These are phyloP conservation scores for Thelephora ganbajun DNA, from an alignment of 768 basidiomycete species.

Conservation along the genomic window DNA sequence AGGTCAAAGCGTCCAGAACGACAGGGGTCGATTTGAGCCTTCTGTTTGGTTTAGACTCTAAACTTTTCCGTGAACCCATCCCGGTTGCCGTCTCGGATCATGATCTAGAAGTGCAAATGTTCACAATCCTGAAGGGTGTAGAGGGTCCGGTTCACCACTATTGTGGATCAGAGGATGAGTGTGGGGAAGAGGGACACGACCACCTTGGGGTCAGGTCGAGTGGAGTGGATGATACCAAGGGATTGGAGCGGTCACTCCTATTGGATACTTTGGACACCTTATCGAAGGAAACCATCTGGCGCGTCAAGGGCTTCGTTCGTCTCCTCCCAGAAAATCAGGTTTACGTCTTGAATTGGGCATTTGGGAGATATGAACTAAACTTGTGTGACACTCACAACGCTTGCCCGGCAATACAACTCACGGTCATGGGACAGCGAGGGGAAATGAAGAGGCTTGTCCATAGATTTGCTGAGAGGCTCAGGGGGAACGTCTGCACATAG, in stretches of 20 bases:
- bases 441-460: slow-evolving; percentile 50
- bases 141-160: slow-evolving; percentile 11
- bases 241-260: slow-evolving; percentile 26
- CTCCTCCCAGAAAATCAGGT: slow-evolving; percentile 21
- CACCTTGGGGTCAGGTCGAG: slow-evolving; percentile 4
- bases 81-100: slow-evolving; percentile 21
- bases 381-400: slow-evolving; percentile 17
- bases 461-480: slow-evolving; percentile 36
- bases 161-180: background rate
- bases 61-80: slow-evolving; percentile 32
- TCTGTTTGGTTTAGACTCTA: slow-evolving; percentile 86
- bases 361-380: slow-evolving; percentile 68
- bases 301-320: slow-evolving; percentile 79
- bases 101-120: slow-evolving; percentile 79
- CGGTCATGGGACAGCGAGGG: slow-evolving; percentile 87
- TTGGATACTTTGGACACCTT: slow-evolving; percentile 33
- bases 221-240: slow-evolving; percentile 10
- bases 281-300: slow-evolving; percentile 59
- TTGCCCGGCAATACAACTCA: slow-evolving; percentile 38
- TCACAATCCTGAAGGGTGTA: slow-evolving; percentile 41
- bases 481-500: slow-evolving; percentile 19
- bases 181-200: slow-evolving; percentile 5
- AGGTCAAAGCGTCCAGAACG: slow-evolving; percentile 52
- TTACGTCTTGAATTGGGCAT: slow-evolving; percentile 84
- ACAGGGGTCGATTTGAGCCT: slow-evolving; percentile 62